phyloP scores from a whole-genome alignment of 2,329 filamentous ascomycete genomes.

The Camillea tinctor region DNA sequence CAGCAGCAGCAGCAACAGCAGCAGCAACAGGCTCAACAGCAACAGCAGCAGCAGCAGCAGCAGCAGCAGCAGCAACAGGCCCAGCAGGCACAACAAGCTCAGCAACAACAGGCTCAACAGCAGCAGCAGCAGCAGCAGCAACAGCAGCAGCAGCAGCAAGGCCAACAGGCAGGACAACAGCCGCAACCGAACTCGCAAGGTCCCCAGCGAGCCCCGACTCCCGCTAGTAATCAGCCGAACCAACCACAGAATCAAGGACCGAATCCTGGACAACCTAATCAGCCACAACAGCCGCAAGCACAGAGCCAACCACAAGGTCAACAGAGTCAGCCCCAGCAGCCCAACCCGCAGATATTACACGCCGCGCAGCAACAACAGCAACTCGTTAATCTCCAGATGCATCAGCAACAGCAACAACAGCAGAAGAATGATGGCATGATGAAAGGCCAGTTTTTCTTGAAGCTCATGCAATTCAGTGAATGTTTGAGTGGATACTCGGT shows the following conservation, averaged over 20 bases:
- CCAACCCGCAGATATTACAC: conserved; percentile 35
- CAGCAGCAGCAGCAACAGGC: conserved; percentile 24
- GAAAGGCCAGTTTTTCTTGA: conserved; percentile 58
- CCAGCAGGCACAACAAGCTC: conserved; percentile 20
- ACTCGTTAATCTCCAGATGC: conserved; percentile 26
- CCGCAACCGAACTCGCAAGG: conserved; percentile 29
- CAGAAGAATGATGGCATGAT: conserved; percentile 51
- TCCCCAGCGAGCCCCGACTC: conserved; percentile 30
- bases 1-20: conserved; percentile 22
- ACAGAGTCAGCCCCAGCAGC: conserved; percentile 27
- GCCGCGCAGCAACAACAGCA: conserved; percentile 35
- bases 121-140: conserved; percentile 38
- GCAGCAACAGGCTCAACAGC: conserved; percentile 37
- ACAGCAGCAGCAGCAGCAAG: conserved; percentile 33
- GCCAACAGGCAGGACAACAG: conserved; percentile 37
- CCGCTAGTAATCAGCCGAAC: conserved; percentile 30
- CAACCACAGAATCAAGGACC: conserved; percentile 38
- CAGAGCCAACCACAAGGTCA: conserved; percentile 31
- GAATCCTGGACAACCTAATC: conserved; percentile 35
- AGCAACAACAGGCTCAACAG: conserved; percentile 35
- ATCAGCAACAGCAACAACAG: conserved; percentile 32
- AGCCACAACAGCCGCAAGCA: conserved; percentile 28
- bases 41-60: conserved; percentile 22
- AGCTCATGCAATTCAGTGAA: conserved; percentile 62
- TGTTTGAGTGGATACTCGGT: conserved; percentile 58